These are phyloP conservation scores for Schizosaccharomyces osmophilus DNA, from an alignment of 805 yeast species.

Conservation along the genomic window DNA sequence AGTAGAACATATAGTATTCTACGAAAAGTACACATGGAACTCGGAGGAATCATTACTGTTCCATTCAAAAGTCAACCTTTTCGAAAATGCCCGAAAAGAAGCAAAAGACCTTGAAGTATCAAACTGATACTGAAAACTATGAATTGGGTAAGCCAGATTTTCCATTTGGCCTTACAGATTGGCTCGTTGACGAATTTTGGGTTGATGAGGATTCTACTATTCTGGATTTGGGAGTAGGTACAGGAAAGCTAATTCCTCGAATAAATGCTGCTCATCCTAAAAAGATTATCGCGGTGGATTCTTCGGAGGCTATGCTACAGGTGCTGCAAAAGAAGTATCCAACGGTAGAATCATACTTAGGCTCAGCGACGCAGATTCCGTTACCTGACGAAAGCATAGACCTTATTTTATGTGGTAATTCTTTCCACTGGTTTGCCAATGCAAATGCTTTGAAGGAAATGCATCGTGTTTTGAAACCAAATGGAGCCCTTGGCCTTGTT, in stretches of 20 bases:
- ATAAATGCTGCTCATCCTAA: constrained; percentile 19
- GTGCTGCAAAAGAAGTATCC: constrained; percentile 26
- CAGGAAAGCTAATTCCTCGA: constrained; percentile 34
- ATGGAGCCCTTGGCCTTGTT: constrained; percentile 27
- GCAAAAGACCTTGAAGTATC: background rate
- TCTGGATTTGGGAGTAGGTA: constrained; percentile 34
- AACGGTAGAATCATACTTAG: constrained; percentile 15
- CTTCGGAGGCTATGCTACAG: constrained; percentile 31
- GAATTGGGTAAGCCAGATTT: background rate
- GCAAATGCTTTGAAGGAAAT: constrained; percentile 24
- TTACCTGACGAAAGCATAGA: constrained; percentile 22
- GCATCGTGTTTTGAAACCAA: constrained; percentile 24
- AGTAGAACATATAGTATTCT: too few relatives aligned
- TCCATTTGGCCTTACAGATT: background rate
- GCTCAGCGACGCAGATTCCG: constrained; percentile 26
- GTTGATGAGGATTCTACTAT: background rate
- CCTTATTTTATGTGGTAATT: constrained; percentile 32
- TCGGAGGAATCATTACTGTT: too few relatives aligned
- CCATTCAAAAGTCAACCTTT: too few relatives aligned
- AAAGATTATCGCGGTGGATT: constrained; percentile 26
- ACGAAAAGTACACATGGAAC: too few relatives aligned
- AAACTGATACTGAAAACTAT: background rate
- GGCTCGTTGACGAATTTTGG: background rate
- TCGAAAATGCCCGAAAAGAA: too few relatives aligned
- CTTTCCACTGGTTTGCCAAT: constrained; percentile 45